Conservation (phyloP, 2,329 filamentous ascomycete species). For the Trematosphaeria pertusa region DNA sequence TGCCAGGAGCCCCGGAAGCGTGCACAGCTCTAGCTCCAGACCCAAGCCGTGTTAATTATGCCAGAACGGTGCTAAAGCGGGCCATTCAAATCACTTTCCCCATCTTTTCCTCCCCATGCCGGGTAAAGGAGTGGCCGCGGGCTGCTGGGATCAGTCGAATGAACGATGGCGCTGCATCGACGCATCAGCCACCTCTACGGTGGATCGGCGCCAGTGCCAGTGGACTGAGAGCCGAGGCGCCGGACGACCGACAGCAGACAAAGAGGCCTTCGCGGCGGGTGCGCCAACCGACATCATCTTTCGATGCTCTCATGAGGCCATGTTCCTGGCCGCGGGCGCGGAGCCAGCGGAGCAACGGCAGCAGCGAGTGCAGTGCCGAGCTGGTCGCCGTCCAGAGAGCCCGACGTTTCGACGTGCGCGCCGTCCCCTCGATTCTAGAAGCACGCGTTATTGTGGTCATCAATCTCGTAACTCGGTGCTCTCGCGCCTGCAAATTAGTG, state of each 20-base stretch:
- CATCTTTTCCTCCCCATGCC: slow-evolving; percentile 38
- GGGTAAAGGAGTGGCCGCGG: slow-evolving; percentile 41
- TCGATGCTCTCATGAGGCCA: slow-evolving; percentile 22
- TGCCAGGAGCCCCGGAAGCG: slow-evolving; percentile 38
- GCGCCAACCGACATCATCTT: slow-evolving; percentile 24
- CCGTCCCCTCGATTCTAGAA: slow-evolving; percentile 7
- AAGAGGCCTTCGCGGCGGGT: slow-evolving; percentile 23
- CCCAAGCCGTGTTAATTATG: slow-evolving; percentile 36
- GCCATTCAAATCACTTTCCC: slow-evolving; percentile 38
- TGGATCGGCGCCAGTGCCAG: slow-evolving; percentile 42
- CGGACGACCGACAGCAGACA: slow-evolving; percentile 34
- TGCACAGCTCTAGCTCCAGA: slow-evolving; percentile 25
- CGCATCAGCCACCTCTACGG: slow-evolving; percentile 26
- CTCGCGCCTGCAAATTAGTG: slow-evolving; percentile 10
- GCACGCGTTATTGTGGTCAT: slow-evolving; percentile 4
- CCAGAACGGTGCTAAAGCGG: slow-evolving; percentile 37
- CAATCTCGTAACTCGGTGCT: slow-evolving; percentile 9
- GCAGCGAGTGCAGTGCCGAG: slow-evolving; percentile 13
- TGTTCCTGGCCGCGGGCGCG: slow-evolving; percentile 13
- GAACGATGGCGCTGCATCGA: slow-evolving; percentile 26
- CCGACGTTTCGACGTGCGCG: too few relatives aligned
- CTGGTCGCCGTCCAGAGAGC: too few relatives aligned
- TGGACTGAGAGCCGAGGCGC: slow-evolving; percentile 33
- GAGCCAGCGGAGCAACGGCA: slow-evolving; percentile 26
- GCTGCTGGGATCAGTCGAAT: slow-evolving; percentile 31